These are phyloP conservation scores for Acer campestre DNA, from an alignment of 345 rosid genomes.

Conservation along the genomic window DNA sequence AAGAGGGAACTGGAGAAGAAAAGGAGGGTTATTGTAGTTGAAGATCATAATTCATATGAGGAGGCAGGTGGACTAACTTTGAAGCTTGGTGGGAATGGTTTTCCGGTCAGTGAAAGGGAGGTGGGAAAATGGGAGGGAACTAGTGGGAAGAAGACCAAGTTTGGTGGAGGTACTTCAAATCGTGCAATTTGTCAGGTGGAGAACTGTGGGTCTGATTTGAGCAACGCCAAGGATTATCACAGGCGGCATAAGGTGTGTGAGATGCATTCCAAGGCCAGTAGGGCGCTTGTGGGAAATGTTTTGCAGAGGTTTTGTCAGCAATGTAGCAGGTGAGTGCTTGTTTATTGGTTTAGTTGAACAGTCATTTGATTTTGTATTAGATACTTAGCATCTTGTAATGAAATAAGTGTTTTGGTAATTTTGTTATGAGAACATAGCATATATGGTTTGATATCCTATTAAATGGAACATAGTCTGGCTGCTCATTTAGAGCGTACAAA, in stretches of 20 bases:
- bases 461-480: not conserved
- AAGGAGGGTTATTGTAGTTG: constrained; percentile 69
- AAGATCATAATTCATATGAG: constrained; percentile 50
- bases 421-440: not conserved
- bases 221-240: constrained; percentile 92
- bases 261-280: constrained; percentile 91
- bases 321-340: constrained; percentile 80
- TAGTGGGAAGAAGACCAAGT: constrained; percentile 71
- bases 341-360: not conserved
- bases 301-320: constrained; percentile 99
- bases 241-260: constrained; percentile 97
- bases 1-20: constrained; percentile 70
- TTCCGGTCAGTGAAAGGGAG: constrained; percentile 47
- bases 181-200: constrained; percentile 94
- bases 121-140: constrained; percentile 58
- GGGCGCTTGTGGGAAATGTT: constrained; percentile 79
- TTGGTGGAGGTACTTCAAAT: constrained; percentile 50
- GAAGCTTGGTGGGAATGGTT: constrained; percentile 74
- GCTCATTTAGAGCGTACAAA: not conserved
- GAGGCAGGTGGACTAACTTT: constrained; percentile 58
- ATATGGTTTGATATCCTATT: not conserved
- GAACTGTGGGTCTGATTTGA: constrained; percentile 92
- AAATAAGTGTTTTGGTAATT: not conserved
- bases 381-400: not conserved
- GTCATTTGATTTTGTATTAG: not conserved